These are phyloP conservation scores for Agarophyton chilense DNA, from an alignment of 23 red algal genomes.

Conservation along the genomic window DNA sequence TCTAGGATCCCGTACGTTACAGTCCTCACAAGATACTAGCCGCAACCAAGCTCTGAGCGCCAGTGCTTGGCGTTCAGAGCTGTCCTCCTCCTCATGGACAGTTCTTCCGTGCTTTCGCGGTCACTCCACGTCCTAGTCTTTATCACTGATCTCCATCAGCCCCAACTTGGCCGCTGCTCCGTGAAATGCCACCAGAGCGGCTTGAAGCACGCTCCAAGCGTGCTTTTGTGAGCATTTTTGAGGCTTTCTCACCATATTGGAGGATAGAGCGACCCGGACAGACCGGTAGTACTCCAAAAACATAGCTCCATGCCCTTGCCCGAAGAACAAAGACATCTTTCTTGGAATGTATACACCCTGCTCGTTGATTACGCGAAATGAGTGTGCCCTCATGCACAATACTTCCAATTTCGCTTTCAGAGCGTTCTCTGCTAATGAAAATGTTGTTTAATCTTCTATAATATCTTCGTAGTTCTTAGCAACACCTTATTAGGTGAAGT, in stretches of 20 bases:
- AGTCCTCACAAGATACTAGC: not conserved
- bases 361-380: not conserved
- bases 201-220: no score
- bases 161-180: not conserved
- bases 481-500: not conserved
- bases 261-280: not conserved
- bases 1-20: conserved; percentile 26
- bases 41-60: not conserved
- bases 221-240: not conserved
- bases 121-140: not conserved
- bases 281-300: not conserved
- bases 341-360: not conserved
- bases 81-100: not conserved
- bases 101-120: not conserved
- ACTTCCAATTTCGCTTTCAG: not conserved
- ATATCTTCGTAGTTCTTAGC: no score
- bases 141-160: not conserved
- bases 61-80: not conserved
- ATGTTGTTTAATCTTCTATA: no score
- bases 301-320: not conserved
- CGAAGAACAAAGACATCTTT: not conserved
- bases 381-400: not conserved
- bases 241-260: not conserved
- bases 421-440: no score
- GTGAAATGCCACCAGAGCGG: not conserved